phyloP scores from a whole-genome alignment of 257 asterid species.

The Scutellaria baicalensis region DNA sequence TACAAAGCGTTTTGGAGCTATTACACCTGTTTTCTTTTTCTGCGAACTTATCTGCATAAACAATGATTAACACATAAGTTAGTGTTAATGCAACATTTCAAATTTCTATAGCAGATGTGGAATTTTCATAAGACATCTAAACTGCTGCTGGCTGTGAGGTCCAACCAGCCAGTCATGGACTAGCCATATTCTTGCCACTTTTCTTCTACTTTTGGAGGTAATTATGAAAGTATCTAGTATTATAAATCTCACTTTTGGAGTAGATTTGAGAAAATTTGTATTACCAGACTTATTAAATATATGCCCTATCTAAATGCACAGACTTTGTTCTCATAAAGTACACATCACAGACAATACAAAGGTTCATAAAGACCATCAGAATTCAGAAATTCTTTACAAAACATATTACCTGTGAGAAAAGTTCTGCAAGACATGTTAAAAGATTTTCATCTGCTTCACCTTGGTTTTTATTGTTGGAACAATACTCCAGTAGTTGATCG shows the following conservation, averaged over 20 bases:
- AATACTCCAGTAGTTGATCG: slow-evolving; percentile 73
- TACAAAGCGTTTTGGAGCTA: slow-evolving; percentile 83
- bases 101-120: neutral
- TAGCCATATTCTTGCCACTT: neutral
- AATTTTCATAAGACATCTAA: neutral
- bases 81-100: slow-evolving; percentile 8
- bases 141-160: slow-evolving; percentile 1
- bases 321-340: neutral
- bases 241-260: no score
- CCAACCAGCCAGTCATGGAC: neutral
- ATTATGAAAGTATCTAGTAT: neutral
- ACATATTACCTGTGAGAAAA: slow-evolving; percentile 67
- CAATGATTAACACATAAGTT: neutral
- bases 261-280: neutral
- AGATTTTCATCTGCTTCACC: slow-evolving; percentile 75
- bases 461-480: slow-evolving; percentile 45
- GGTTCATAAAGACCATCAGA: neutral
- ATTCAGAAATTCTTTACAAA: neutral
- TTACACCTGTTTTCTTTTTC: slow-evolving; percentile 84
- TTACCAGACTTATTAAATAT: neutral
- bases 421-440: slow-evolving; percentile 83
- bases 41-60: slow-evolving; percentile 61
- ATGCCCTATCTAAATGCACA: neutral
- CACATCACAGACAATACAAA: neutral
- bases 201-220: neutral